A percentile compares a stretch with the other conserved stretches of the same genome.
Conservation (phyloP, 345 rosid species). For the Clausena lansium region DNA sequence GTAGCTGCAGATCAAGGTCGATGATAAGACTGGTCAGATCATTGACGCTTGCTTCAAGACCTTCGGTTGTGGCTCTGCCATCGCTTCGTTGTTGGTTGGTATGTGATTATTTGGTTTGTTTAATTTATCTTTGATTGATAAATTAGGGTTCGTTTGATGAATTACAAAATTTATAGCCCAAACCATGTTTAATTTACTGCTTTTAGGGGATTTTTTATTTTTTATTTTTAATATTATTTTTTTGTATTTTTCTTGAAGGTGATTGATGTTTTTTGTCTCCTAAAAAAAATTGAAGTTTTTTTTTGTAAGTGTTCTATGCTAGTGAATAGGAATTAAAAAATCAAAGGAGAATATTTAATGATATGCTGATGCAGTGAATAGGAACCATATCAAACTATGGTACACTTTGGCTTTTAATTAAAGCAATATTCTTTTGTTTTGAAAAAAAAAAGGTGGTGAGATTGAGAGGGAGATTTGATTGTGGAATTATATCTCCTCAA, state of each 20-base stretch:
- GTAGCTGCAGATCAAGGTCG: slow-evolving; percentile 97
- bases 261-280: no score
- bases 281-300: not conserved
- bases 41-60: slow-evolving; percentile 94
- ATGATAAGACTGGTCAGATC: slow-evolving; percentile 79
- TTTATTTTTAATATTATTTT: not conserved
- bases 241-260: not conserved
- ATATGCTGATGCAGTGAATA: not conserved
- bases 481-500: not conserved
- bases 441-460: no score
- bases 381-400: not conserved
- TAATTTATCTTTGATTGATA: not conserved
- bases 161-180: not conserved
- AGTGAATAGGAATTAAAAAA: not conserved
- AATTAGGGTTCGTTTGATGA: not conserved
- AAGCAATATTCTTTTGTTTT: no score
- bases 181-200: not conserved
- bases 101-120: slow-evolving; percentile 9
- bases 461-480: not conserved
- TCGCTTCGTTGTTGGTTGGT: slow-evolving; percentile 97
- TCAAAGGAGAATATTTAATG: not conserved
- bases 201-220: no score
- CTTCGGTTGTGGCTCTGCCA: slow-evolving; percentile 97
- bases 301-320: not conserved
- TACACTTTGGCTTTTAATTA: not conserved